Evolutionary conservation across 805 yeast species (phyloP).

Genomic region (Ogataea zsoltii): DNA sequence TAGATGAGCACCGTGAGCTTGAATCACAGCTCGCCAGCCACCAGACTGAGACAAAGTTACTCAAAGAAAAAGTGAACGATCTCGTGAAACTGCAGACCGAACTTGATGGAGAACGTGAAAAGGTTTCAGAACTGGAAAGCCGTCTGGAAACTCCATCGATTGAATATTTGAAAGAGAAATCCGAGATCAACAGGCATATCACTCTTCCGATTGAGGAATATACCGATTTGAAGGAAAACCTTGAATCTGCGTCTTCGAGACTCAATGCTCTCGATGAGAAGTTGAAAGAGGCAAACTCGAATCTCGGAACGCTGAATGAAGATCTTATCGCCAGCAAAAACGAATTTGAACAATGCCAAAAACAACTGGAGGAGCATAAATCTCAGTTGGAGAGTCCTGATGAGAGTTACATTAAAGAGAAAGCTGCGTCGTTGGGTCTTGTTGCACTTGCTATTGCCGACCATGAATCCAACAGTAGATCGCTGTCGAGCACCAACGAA

Average conservation of each 20-base stretch:
- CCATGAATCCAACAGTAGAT: neutral
- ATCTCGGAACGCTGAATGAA: no score
- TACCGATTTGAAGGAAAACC: conserved; percentile 1
- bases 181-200: neutral
- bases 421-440: conserved; percentile 14
- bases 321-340: no score
- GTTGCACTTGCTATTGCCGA: conserved; percentile 14
- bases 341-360: no score
- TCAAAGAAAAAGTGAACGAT: conserved; percentile 9
- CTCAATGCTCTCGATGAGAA: neutral
- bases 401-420: conserved; percentile 20
- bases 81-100: no score
- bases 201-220: conserved; percentile 7
- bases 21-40: neutral
- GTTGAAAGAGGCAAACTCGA: no score
- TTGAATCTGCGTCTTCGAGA: neutral
- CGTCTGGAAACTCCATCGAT: conserved; percentile 11
- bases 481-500: neutral
- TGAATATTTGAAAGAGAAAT: conserved; percentile 9
- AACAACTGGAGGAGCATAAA: conserved; percentile 2
- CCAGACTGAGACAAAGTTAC: neutral
- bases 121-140: neutral
- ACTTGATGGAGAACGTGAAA: no score
- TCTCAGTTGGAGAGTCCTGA: conserved; percentile 21
- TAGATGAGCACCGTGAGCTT: conserved; percentile 3